These are phyloP conservation scores for Trichoderma gamsii DNA, from an alignment of 495 filamentous ascomycete species.

Conservation along the genomic window DNA sequence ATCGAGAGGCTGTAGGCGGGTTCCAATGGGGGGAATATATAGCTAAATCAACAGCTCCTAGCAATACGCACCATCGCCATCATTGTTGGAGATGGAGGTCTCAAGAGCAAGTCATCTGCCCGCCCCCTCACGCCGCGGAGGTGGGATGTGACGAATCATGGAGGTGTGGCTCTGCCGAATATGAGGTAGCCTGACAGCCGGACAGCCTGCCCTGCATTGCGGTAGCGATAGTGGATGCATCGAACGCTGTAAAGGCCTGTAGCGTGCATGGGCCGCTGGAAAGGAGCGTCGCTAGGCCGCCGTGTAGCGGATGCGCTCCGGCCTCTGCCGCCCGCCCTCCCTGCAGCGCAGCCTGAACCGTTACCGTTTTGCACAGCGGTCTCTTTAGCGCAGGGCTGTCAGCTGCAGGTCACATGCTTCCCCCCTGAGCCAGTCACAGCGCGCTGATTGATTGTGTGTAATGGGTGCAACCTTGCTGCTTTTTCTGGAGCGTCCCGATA, in stretches of 20 bases:
- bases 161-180: not conserved
- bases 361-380: not conserved
- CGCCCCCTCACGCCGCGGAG: not conserved
- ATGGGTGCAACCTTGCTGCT: not conserved
- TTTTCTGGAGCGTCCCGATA: not conserved
- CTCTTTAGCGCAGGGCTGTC: constrained; percentile 12
- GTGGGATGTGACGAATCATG: not conserved
- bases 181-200: not conserved
- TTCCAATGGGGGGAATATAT: constrained; percentile 1
- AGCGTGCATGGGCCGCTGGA: not conserved
- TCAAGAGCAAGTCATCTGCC: constrained; percentile 4
- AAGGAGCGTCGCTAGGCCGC: not conserved
- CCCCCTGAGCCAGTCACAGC: constrained; percentile 5
- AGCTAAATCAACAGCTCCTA: not conserved
- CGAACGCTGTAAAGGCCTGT: not conserved
- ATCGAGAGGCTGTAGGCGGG: not conserved
- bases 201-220: not conserved
- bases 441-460: not conserved
- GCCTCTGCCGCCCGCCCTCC: not conserved
- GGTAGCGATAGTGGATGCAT: not conserved
- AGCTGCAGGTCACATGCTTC: not conserved
- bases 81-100: not conserved
- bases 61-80: not conserved
- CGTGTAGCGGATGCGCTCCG: not conserved
- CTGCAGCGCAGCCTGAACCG: not conserved